phyloP scores from a whole-genome alignment of 2,329 filamentous ascomycete species.

The Scytalidium sp. region DNA sequence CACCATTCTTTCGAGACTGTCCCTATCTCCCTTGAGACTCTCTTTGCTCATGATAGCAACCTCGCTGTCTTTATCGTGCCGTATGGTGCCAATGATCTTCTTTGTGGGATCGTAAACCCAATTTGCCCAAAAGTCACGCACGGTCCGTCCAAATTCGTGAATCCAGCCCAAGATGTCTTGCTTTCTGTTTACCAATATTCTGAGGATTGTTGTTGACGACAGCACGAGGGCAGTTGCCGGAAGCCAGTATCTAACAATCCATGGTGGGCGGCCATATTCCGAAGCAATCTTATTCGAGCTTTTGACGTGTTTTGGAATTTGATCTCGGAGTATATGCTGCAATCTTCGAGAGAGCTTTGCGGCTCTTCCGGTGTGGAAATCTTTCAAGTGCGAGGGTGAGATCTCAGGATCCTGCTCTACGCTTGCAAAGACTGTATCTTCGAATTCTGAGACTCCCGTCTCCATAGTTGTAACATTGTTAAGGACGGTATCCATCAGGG shows the following conservation, averaged over 20 bases:
- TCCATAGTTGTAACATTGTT: constrained; percentile 66
- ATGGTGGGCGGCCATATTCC: constrained; percentile 72
- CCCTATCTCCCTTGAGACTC: constrained; percentile 84
- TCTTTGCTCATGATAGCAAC: constrained; percentile 96
- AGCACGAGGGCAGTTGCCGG: constrained; percentile 68
- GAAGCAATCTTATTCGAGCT: constrained; percentile 53
- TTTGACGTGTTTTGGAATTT: constrained; percentile 64
- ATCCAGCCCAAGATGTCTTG: constrained; percentile 81
- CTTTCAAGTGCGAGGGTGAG: constrained; percentile 45
- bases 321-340: constrained; percentile 63
- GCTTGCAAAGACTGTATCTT: constrained; percentile 61
- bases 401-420: constrained; percentile 60
- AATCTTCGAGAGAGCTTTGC: constrained; percentile 65
- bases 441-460: constrained; percentile 59
- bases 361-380: constrained; percentile 30
- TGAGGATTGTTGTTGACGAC: constrained; percentile 84
- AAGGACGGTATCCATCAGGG: constrained; percentile 82
- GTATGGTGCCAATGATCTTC: constrained; percentile 85
- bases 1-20: constrained; percentile 95
- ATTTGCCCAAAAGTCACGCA: constrained; percentile 90
- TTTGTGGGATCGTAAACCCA: constrained; percentile 87
- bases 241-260: constrained; percentile 83
- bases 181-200: constrained; percentile 69
- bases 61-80: constrained; percentile 88
- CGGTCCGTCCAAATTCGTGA: constrained; percentile 71